phyloP scores from a whole-genome alignment of 2,329 filamentous ascomycete species.

The Sarocladiaceae sp. region DNA sequence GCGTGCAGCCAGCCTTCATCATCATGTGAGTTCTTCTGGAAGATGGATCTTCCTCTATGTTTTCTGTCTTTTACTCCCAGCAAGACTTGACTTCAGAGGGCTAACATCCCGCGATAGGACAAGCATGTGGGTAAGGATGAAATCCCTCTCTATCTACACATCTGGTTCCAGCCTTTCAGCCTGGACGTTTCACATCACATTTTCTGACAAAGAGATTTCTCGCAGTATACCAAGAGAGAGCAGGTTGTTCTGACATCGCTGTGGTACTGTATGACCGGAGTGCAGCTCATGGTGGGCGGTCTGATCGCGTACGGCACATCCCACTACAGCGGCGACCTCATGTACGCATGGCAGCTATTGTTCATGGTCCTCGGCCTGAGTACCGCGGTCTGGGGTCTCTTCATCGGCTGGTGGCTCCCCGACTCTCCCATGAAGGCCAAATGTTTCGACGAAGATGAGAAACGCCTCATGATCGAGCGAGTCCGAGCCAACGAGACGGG shows the following conservation, averaged over 20 bases:
- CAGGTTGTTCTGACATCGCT: conserved; percentile 14
- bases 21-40: conserved; percentile 24
- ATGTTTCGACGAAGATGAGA: conserved; percentile 38
- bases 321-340: conserved; percentile 21
- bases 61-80: too few species aligned
- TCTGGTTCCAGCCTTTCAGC: too few species aligned
- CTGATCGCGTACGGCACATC: conserved; percentile 31
- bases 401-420: conserved; percentile 35
- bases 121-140: not conserved
- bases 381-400: conserved; percentile 27
- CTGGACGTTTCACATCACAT: conserved; percentile 4
- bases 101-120: not conserved
- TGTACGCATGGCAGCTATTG: conserved; percentile 29
- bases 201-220: conserved; percentile 6
- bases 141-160: too few species aligned
- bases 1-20: conserved; percentile 38
- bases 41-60: too few species aligned
- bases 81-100: too few species aligned
- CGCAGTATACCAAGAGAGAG: conserved; percentile 13
- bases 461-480: conserved; percentile 20
- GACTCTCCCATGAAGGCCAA: conserved; percentile 45
- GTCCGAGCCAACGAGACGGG: conserved; percentile 31
- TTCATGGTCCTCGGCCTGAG: conserved; percentile 34
- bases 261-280: conserved; percentile 28
- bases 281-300: conserved; percentile 31